These are phyloP conservation scores for Dioscorea alata DNA, from an alignment of 106 monocot species.

Conservation along the genomic window DNA sequence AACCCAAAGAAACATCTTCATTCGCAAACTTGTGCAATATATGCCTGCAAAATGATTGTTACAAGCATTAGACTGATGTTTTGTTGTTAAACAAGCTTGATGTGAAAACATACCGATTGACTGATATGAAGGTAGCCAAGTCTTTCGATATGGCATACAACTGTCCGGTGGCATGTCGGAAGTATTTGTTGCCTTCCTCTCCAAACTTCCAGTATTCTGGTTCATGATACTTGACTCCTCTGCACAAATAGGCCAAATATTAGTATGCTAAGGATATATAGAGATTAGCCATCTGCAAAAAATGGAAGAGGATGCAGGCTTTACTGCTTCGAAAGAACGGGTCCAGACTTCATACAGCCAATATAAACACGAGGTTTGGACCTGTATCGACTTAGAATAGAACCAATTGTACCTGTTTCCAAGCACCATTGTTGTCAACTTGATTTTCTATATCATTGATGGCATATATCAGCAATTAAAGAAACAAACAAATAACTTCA, in stretches of 20 bases:
- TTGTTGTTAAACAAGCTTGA: no score
- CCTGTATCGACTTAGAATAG: slow-evolving; percentile 51
- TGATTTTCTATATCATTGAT: no score
- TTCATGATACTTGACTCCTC: slow-evolving; percentile 62
- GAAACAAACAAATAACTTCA: background rate
- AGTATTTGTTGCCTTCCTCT: slow-evolving; percentile 62
- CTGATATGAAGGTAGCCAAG: slow-evolving; percentile 61
- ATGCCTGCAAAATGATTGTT: slow-evolving; percentile 20
- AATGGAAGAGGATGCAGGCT: background rate
- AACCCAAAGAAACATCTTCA: slow-evolving; percentile 71
- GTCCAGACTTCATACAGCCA: slow-evolving; percentile 96
- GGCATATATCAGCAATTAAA: no score
- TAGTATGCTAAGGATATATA: background rate
- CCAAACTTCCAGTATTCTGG: slow-evolving; percentile 82
- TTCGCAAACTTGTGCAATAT: slow-evolving; percentile 64
- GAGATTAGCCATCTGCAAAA: background rate
- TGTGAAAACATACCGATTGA: slow-evolving; percentile 34
- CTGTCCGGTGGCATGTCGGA: slow-evolving; percentile 73
- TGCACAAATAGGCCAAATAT: slow-evolving; percentile 6
- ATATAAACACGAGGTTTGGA: slow-evolving; percentile 75
- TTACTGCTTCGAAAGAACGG: slow-evolving; percentile 73
- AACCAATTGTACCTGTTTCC: slow-evolving; percentile 44
- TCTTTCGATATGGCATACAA: slow-evolving; percentile 64
- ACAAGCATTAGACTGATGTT: background rate
- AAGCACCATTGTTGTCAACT: no score